These are phyloP conservation scores for Iberis pinnata DNA, from an alignment of 345 rosid species.

Conservation along the genomic window DNA sequence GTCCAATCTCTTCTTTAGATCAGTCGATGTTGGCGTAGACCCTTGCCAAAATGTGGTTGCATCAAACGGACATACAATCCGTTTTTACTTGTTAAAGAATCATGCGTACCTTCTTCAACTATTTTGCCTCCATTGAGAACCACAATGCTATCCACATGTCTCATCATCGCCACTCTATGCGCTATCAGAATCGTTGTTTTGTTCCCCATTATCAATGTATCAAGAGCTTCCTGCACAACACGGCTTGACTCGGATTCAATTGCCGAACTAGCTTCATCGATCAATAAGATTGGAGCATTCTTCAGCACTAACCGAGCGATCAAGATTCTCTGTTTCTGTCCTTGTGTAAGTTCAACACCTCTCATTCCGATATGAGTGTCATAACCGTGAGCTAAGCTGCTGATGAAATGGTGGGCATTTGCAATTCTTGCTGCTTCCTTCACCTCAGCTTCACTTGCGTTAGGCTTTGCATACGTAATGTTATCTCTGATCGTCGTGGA, in stretches of 20 bases:
- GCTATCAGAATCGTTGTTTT: slow-evolving; percentile 97
- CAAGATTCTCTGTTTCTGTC: slow-evolving; percentile 96
- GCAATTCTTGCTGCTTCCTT: slow-evolving; percentile 99
- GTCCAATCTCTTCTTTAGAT: slow-evolving; percentile 33
- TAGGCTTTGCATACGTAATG: slow-evolving; percentile 95
- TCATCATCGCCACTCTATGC: slow-evolving; percentile 98
- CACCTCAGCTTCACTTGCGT: slow-evolving; percentile 94
- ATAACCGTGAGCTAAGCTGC: slow-evolving; percentile 94
- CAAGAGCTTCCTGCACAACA: slow-evolving; percentile 98
- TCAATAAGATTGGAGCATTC: slow-evolving; percentile 85
- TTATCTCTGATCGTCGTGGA: slow-evolving; percentile 94
- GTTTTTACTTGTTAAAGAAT: slow-evolving; percentile 67
- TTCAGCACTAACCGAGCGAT: slow-evolving; percentile 91
- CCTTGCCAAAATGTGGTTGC: slow-evolving; percentile 98
- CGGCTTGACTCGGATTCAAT: slow-evolving; percentile 97
- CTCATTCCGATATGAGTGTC: slow-evolving; percentile 99
- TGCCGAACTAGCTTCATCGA: slow-evolving; percentile 95
- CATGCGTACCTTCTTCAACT: slow-evolving; percentile 95
- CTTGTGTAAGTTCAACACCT: slow-evolving; percentile 95
- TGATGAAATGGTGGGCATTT: slow-evolving; percentile 97
- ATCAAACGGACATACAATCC: slow-evolving; percentile 91
- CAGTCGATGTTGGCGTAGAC: slow-evolving; percentile 82
- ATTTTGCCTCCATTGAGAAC: slow-evolving; percentile 96
- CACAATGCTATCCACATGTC: slow-evolving; percentile 95
- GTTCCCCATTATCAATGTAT: slow-evolving; percentile 94